phyloP scores from a whole-genome alignment of 768 basidiomycete genomes.

The Vishniacozyma victoriae region DNA sequence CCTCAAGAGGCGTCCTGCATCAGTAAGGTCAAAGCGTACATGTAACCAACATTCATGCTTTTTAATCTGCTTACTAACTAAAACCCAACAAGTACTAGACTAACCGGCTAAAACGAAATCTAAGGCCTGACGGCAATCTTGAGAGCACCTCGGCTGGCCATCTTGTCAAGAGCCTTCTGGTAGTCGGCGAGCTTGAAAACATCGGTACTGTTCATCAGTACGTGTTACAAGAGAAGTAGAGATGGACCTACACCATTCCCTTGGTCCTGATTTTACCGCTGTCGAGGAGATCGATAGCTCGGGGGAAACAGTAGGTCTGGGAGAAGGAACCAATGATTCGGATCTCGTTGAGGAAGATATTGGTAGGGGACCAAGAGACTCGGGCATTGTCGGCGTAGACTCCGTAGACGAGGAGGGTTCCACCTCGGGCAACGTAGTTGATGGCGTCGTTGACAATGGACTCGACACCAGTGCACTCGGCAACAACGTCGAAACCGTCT shows the following conservation, averaged over 20 bases:
- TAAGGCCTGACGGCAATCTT: slow-evolving; percentile 39
- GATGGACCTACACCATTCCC: slow-evolving; percentile 63
- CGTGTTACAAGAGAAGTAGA: neutral
- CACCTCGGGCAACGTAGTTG: slow-evolving; percentile 69
- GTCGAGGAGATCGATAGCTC: slow-evolving; percentile 82
- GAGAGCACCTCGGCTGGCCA: slow-evolving; percentile 51
- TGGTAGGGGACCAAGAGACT: slow-evolving; percentile 79
- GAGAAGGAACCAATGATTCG: slow-evolving; percentile 81
- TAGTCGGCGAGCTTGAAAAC: slow-evolving; percentile 58
- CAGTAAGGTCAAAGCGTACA: no score
- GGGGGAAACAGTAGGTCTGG: slow-evolving; percentile 82
- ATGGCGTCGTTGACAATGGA: slow-evolving; percentile 80
- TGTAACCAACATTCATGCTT: no score
- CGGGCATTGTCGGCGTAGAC: slow-evolving; percentile 81
- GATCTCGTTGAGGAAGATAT: slow-evolving; percentile 71
- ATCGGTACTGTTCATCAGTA: slow-evolving; percentile 55
- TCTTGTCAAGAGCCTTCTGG: slow-evolving; percentile 62
- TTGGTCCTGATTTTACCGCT: slow-evolving; percentile 73
- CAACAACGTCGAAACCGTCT: slow-evolving; percentile 80
- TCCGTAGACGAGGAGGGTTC: slow-evolving; percentile 57
- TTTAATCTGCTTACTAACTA: no score
- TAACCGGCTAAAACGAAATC: no score
- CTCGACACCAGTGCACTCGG: slow-evolving; percentile 76
- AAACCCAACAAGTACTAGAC: no score
- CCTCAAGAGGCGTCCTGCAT: no score